Evolutionary conservation across 2,329 filamentous ascomycete genomes (phyloP).

Genomic region (Scedosporium minutisporum): DNA sequence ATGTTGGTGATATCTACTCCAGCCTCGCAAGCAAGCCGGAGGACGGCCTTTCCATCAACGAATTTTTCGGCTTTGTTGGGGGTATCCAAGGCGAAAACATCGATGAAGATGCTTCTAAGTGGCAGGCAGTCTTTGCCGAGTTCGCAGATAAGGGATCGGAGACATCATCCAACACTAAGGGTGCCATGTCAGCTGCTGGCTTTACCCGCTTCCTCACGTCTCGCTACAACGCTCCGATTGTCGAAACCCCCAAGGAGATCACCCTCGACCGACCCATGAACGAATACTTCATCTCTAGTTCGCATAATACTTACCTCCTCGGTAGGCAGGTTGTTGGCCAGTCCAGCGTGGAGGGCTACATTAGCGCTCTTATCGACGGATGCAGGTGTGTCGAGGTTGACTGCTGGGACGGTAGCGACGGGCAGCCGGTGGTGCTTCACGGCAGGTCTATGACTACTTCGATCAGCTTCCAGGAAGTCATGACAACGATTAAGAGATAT

Average conservation of each 20-base stretch:
- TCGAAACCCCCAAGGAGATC: slow-evolving; percentile 49
- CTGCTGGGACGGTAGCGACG: slow-evolving; percentile 90
- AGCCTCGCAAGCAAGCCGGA: slow-evolving; percentile 48
- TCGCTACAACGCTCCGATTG: slow-evolving; percentile 58
- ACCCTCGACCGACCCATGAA: slow-evolving; percentile 76
- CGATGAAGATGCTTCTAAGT: slow-evolving; percentile 44
- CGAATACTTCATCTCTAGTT: slow-evolving; percentile 97
- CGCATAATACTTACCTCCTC: slow-evolving; percentile 93
- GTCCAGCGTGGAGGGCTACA: slow-evolving; percentile 93
- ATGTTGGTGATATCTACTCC: slow-evolving; percentile 67
- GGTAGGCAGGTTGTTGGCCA: slow-evolving; percentile 83
- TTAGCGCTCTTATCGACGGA: slow-evolving; percentile 74
- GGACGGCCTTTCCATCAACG: slow-evolving; percentile 56
- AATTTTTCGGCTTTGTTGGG: slow-evolving; percentile 69
- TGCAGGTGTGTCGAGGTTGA: slow-evolving; percentile 96
- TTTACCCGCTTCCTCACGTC: slow-evolving; percentile 73
- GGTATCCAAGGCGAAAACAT: slow-evolving; percentile 69
- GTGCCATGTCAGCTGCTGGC: slow-evolving; percentile 65
- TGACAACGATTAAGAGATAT: slow-evolving; percentile 88
- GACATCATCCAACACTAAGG: background rate
- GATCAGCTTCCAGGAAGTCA: slow-evolving; percentile 83
- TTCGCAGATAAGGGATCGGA: slow-evolving; percentile 32
- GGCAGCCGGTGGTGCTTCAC: slow-evolving; percentile 81
- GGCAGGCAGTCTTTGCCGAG: slow-evolving; percentile 64
- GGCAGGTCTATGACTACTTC: slow-evolving; percentile 81